phyloP scores from a whole-genome alignment of 192 early-diverging fungal species.

The Linnemannia exigua region DNA sequence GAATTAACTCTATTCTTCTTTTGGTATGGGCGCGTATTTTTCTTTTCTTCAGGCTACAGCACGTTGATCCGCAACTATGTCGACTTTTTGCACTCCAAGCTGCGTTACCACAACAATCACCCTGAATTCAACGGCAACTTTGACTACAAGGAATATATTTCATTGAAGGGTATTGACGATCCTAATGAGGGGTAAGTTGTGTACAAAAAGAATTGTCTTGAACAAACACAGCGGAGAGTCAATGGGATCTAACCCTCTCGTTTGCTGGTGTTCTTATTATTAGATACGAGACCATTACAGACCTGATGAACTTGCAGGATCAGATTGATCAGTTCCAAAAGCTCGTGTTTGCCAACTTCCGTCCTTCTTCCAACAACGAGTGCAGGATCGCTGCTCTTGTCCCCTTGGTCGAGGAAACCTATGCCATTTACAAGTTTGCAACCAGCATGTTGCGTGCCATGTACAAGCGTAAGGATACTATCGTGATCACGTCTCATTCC shows the following conservation, averaged over 20 bases:
- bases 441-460: constrained; percentile 97
- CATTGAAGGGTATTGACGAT: constrained; percentile 93
- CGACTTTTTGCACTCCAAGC: constrained; percentile 89
- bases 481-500: neutral
- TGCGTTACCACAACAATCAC: constrained; percentile 92
- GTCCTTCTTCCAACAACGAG: constrained; percentile 88
- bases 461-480: constrained; percentile 79
- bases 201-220: neutral
- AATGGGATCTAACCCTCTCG: neutral
- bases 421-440: constrained; percentile 96
- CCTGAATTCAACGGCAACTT: constrained; percentile 96
- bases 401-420: constrained; percentile 96
- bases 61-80: constrained; percentile 91
- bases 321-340: constrained; percentile 94
- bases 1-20: constrained; percentile 4
- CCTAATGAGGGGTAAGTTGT: constrained; percentile 92
- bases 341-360: constrained; percentile 88
- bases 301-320: constrained; percentile 93
- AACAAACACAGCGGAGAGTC: neutral
- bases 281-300: constrained; percentile 96
- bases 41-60: constrained; percentile 71
- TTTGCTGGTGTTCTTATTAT: neutral
- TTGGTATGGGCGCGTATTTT: neutral
- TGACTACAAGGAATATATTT: constrained; percentile 98
- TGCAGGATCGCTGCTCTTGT: constrained; percentile 96